Evolutionary conservation across 2,329 filamentous ascomycete species (phyloP).

Genomic region (Penicillium sp.): DNA sequence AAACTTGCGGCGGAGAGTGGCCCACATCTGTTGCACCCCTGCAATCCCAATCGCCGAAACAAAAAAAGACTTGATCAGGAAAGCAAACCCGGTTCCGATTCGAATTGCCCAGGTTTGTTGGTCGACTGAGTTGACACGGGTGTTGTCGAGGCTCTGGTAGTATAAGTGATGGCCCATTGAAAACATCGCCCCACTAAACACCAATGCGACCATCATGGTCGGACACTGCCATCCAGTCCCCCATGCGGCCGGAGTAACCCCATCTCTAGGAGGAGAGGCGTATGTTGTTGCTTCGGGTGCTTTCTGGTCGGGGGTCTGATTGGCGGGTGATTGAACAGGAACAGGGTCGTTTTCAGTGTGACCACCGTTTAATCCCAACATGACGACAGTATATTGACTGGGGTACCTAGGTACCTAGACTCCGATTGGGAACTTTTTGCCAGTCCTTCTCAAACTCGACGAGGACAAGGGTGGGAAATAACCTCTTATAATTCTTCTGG

Average conservation of each 20-base stretch:
- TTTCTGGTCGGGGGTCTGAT: neutral
- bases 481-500: neutral
- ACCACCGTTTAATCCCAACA: neutral
- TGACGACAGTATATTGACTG: neutral
- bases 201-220: constrained; percentile 5
- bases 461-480: neutral
- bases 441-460: neutral
- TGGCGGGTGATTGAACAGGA: neutral
- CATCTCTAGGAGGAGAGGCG: neutral
- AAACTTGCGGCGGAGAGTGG: constrained; percentile 9
- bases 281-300: neutral
- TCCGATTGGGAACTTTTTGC: neutral
- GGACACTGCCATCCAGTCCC: constrained; percentile 4
- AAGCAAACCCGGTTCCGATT: constrained; percentile 12
- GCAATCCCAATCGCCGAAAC: constrained; percentile 7
- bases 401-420: neutral
- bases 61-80: constrained; percentile 4
- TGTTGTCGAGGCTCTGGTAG: neutral
- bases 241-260: neutral
- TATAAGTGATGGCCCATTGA: constrained; percentile 3
- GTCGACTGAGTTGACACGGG: constrained; percentile 1
- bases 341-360: neutral
- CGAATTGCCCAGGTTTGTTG: constrained; percentile 12
- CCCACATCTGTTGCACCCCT: constrained; percentile 10
- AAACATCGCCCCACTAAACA: constrained; percentile 1